Percentiles rank a stretch among this genome's conserved stretches.
Evolutionary conservation across 2,329 filamentous ascomycete species (phyloP).

Genomic region (Aspergillus pseudotamarii): DNA sequence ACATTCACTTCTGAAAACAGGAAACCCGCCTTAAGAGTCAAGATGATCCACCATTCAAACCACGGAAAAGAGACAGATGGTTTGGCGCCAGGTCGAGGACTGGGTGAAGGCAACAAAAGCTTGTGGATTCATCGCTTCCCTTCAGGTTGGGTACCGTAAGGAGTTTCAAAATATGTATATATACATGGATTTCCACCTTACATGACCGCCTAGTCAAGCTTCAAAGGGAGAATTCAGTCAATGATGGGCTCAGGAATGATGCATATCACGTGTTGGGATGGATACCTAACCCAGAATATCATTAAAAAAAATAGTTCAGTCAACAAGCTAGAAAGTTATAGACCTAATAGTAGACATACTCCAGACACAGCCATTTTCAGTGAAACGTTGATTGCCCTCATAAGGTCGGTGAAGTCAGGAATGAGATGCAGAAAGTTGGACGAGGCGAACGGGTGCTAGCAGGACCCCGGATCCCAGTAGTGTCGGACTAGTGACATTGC

Average conservation of each 20-base stretch:
- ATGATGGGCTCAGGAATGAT: background rate
- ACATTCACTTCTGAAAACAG: background rate
- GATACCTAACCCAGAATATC: background rate
- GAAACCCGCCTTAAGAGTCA: background rate
- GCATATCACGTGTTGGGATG: background rate
- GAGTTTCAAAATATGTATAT: background rate
- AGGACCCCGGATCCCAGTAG: slow-evolving; percentile 26
- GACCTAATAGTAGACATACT: background rate
- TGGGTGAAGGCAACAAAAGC: slow-evolving; percentile 1
- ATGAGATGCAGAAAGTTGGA: slow-evolving; percentile 22
- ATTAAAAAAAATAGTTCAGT: background rate
- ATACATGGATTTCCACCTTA: background rate
- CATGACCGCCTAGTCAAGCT: background rate
- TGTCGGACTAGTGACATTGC: slow-evolving; percentile 22
- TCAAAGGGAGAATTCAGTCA: background rate
- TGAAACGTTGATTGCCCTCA: slow-evolving; percentile 1
- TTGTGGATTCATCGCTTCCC: slow-evolving; percentile 21
- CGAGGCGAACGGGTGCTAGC: slow-evolving; percentile 23
- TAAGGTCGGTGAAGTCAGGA: slow-evolving; percentile 14
- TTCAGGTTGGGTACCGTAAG: background rate
- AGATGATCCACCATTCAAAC: slow-evolving; percentile 6
- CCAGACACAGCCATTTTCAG: background rate
- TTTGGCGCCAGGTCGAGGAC: background rate
- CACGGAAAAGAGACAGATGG: background rate
- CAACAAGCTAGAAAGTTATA: background rate